A percentile compares a stretch with the other conserved stretches of the same genome.
Evolutionary conservation across 2,329 filamentous ascomycete species (phyloP).

Genomic region (Colletotrichum aenigma): DNA sequence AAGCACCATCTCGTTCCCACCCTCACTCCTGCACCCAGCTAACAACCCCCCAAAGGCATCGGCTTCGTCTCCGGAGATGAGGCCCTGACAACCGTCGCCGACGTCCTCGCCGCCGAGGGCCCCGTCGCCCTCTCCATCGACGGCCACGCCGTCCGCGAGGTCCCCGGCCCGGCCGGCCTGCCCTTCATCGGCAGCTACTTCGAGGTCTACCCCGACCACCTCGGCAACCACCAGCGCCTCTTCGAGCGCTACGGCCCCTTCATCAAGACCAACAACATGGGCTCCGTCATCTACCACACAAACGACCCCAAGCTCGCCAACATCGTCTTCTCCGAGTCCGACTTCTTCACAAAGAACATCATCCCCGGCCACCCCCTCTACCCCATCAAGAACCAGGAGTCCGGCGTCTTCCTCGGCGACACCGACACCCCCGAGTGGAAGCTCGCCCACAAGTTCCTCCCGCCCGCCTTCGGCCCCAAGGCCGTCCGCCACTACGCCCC

Average conservation of each 20-base stretch:
- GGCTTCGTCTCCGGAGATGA: constrained; percentile 37
- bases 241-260: constrained; percentile 58
- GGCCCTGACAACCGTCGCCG: constrained; percentile 34
- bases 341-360: constrained; percentile 59
- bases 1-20: not conserved
- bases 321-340: constrained; percentile 51
- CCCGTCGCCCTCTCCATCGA: constrained; percentile 51
- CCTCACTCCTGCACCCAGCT: not conserved
- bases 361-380: constrained; percentile 52
- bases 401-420: constrained; percentile 52
- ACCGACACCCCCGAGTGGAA: constrained; percentile 55
- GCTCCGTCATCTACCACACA: constrained; percentile 52
- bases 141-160: constrained; percentile 49
- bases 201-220: constrained; percentile 60
- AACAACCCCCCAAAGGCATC: constrained; percentile 30
- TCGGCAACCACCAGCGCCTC: constrained; percentile 60
- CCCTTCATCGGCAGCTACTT: constrained; percentile 58
- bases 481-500: constrained; percentile 66
- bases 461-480: constrained; percentile 62
- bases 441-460: constrained; percentile 64
- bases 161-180: constrained; percentile 54
- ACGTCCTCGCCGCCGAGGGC: constrained; percentile 35
- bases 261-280: constrained; percentile 57
- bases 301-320: constrained; percentile 52
- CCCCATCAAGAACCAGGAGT: constrained; percentile 44